Conservation (phyloP, 768 basidiomycete genomes). For the Cyathus striatus region DNA sequence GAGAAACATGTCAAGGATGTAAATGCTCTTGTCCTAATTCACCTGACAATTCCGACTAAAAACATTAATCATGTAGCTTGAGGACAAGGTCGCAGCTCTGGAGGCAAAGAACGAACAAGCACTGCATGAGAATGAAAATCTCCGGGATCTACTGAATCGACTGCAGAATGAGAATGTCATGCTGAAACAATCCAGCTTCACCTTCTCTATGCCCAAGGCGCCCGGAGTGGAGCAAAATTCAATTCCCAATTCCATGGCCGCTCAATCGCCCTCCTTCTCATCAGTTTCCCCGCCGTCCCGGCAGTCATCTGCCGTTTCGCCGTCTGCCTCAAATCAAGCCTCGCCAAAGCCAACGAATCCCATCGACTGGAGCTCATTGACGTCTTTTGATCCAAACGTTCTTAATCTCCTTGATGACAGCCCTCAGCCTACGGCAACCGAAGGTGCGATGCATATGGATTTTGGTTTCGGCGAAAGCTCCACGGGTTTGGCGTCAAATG, state of each 20-base stretch:
- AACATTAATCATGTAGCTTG: conserved; percentile 54
- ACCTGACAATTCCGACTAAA: conserved; percentile 4
- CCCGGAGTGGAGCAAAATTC: conserved; percentile 8
- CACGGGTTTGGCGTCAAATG: conserved; percentile 37
- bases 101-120: conserved; percentile 77
- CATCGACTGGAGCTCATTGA: conserved; percentile 63
- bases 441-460: conserved; percentile 58
- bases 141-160: conserved; percentile 78
- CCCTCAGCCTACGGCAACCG: conserved; percentile 47
- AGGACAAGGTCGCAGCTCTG: conserved; percentile 85
- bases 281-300: conserved; percentile 19
- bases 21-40: conserved; percentile 31
- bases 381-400: conserved; percentile 65
- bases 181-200: conserved; percentile 79
- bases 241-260: neutral
- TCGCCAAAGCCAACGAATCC: conserved; percentile 35
- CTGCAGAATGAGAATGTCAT: conserved; percentile 84
- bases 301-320: conserved; percentile 13
- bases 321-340: conserved; percentile 23
- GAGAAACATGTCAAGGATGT: conserved; percentile 98
- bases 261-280: conserved; percentile 19
- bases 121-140: conserved; percentile 78
- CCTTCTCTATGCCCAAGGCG: conserved; percentile 65
- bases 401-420: conserved; percentile 61
- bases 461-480: conserved; percentile 44